Evolutionary conservation across 1,139 yeast genomes (phyloP).

Genomic region (Yamadazyma dendronema): DNA sequence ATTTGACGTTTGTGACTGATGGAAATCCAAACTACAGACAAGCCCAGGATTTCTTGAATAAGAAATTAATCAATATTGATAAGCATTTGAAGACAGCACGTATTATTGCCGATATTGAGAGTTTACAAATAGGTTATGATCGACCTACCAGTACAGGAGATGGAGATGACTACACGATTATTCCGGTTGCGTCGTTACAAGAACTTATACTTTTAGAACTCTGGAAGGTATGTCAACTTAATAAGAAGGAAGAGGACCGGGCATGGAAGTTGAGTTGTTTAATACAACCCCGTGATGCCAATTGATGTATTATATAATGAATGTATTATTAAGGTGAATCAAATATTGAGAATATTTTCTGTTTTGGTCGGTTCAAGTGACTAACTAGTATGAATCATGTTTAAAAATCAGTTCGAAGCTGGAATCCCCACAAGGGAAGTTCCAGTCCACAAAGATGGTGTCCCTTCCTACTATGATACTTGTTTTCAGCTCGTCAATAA

Average conservation of each 20-base stretch:
- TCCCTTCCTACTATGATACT: too few relatives aligned
- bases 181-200: conserved; percentile 50
- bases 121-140: conserved; percentile 64
- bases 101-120: conserved; percentile 75
- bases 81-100: conserved; percentile 74
- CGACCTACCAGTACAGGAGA: conserved; percentile 9
- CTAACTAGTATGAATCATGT: too few relatives aligned
- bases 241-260: conserved; percentile 60
- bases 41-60: conserved; percentile 56
- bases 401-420: too few relatives aligned
- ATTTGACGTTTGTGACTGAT: conserved; percentile 82
- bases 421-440: too few relatives aligned
- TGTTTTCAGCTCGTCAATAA: too few relatives aligned
- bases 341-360: neutral
- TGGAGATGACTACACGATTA: conserved; percentile 31
- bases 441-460: too few relatives aligned
- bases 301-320: conserved; percentile 4
- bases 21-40: conserved; percentile 75
- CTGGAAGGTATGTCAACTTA: conserved; percentile 66
- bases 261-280: conserved; percentile 70
- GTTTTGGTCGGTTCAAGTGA: too few relatives aligned
- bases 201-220: conserved; percentile 66
- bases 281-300: conserved; percentile 41
- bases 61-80: conserved; percentile 74
- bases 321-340: conserved; percentile 1